phyloP scores from a whole-genome alignment of 129 eudicot genomes.

The Silybum marianum region DNA sequence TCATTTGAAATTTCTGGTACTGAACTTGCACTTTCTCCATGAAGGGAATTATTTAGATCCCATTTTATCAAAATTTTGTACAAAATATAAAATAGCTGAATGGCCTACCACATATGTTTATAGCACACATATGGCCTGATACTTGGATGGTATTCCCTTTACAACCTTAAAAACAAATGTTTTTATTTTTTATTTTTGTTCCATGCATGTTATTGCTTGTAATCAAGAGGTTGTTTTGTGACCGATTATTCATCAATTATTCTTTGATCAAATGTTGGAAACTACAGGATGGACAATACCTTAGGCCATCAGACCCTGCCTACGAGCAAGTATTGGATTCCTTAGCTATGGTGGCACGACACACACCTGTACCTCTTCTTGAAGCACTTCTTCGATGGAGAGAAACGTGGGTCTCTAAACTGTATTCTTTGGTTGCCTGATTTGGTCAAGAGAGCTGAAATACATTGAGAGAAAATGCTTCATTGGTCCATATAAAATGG shows the following conservation, averaged over 20 bases:
- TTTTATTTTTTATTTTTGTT: not conserved
- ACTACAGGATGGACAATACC: constrained; percentile 97
- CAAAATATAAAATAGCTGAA: not conserved
- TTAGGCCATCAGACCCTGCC: constrained; percentile 97
- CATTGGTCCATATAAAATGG: constrained; percentile 4
- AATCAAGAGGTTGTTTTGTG: not conserved
- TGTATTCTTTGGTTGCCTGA: not conserved
- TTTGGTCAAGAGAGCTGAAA: constrained; percentile 15
- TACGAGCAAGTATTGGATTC: constrained; percentile 98
- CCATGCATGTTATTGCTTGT: constrained; percentile 10
- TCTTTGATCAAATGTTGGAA: constrained; percentile 1
- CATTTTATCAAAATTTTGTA: not conserved
- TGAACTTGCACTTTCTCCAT: not conserved
- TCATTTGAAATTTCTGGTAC: not conserved
- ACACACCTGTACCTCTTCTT: constrained; percentile 94
- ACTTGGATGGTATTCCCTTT: not conserved
- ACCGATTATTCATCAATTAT: constrained; percentile 8
- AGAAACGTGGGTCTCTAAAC: constrained; percentile 64
- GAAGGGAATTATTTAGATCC: not conserved
- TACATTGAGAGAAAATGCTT: constrained; percentile 17
- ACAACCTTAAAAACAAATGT: constrained; percentile 8
- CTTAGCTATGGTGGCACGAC: constrained; percentile 97
- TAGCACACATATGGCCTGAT: not conserved
- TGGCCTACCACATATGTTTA: not conserved
- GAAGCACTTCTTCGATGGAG: constrained; percentile 98